These are phyloP conservation scores for Trichopus zeylanicus DNA, from an alignment of 116 monocot genomes.

Conservation along the genomic window DNA sequence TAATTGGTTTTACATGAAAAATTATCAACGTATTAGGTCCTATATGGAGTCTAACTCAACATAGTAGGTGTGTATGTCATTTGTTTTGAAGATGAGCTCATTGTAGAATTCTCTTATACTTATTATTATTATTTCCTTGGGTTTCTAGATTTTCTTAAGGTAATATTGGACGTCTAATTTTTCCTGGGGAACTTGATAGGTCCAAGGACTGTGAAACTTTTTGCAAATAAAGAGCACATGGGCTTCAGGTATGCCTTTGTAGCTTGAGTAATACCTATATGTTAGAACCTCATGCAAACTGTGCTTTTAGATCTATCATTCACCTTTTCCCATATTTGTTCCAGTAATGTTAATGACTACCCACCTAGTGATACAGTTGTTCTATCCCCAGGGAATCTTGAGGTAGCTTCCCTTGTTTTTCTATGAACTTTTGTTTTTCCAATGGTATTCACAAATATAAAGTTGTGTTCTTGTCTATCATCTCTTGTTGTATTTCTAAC, in stretches of 20 bases:
- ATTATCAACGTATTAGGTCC: too few relatives aligned
- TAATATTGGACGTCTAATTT: not conserved
- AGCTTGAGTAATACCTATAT: not conserved
- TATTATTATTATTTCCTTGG: too few relatives aligned
- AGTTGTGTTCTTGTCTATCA: not conserved
- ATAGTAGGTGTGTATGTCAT: too few relatives aligned
- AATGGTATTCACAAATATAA: not conserved
- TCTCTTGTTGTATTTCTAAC: not conserved
- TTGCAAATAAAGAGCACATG: conserved; percentile 96
- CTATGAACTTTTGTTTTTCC: not conserved
- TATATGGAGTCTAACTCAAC: too few relatives aligned
- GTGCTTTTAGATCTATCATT: not conserved
- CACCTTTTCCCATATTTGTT: conserved; percentile 7
- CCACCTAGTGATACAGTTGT: conserved; percentile 72
- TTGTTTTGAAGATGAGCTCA: too few relatives aligned
- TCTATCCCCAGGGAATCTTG: conserved; percentile 59
- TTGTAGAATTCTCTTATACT: too few relatives aligned
- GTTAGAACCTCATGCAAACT: not conserved
- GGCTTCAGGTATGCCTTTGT: conserved; percentile 75
- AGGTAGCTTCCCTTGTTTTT: conserved; percentile 38
- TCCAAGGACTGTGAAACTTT: conserved; percentile 81
- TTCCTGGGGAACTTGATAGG: conserved; percentile 33
- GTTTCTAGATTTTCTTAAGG: too few relatives aligned
- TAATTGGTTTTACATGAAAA: too few relatives aligned
- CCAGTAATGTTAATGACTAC: conserved; percentile 96